Base-by-base conservation (phyloP, 2,329 filamentous ascomycete species). In the Tolypocladium tundrense region DNA sequence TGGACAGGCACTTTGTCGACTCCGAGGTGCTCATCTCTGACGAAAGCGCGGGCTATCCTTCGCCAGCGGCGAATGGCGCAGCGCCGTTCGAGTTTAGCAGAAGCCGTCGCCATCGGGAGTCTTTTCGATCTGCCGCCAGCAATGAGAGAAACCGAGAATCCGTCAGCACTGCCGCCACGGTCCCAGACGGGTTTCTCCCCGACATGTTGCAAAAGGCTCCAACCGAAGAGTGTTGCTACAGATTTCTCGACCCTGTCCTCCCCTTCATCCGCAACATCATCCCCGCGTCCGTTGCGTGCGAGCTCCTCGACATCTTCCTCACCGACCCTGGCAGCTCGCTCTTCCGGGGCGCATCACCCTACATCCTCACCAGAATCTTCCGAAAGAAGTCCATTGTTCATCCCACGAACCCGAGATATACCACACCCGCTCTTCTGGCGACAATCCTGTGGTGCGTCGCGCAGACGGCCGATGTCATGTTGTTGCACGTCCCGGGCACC, bases 401-500 rank as follows among this genome's bases (percentile, higher is more conserved):
- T 48, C 66, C 72, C 2, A 67, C 69, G 0, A 70, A 70, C 21
- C 75, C 76, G 1, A 70, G 78, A 31, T 67, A 64, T 11, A 73
- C 72, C 0, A 74, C 76, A 0, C 73, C 77, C 1, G 76, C 77
- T 1, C 66, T 80, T 5, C 65, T 80, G 7, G 71, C 73, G 0
- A 75, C 75, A 1, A 79, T 80, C 58, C 68, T 81, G 0, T 81
- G 77, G 73, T 76, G 73, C 51, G 72, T 75, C 11, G 73, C 76
- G 0, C 75, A 80, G 58, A 79, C 75, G 13, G 75, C 77, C 1
- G 75, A 79, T 54, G 74, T 76, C 54, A 71, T 70, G 35, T 62
- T 75, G 21, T 70, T 79, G 10, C 68, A 75, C 24, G 68, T 74
- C 0, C 75, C 72, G 9, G 74, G 74, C 0, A 72, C 73, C 2